phyloP scores from a whole-genome alignment of 2,329 filamentous ascomycete genomes.

The Diaporthe batatas region DNA sequence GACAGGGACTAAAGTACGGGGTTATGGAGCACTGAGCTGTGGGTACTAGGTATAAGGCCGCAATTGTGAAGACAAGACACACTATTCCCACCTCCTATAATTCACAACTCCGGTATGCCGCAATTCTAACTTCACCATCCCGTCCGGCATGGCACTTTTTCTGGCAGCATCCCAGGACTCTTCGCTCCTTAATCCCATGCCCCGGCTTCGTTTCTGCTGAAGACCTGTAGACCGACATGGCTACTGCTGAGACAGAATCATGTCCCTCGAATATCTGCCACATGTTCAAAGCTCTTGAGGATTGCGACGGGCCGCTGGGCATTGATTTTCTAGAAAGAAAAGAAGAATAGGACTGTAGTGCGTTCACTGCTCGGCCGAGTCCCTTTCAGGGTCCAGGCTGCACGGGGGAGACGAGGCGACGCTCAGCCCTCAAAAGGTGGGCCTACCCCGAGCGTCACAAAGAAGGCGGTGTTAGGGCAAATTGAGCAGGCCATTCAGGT shows the following conservation, averaged over 20 bases:
- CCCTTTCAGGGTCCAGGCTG: not conserved
- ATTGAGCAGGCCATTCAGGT: not conserved
- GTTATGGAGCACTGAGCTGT: not conserved
- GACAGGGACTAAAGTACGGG: not conserved
- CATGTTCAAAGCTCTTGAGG: not conserved
- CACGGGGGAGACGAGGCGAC: not conserved
- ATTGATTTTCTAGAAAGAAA: not conserved
- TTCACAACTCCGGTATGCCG: not conserved
- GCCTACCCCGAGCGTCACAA: not conserved
- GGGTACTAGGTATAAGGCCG: too few species aligned
- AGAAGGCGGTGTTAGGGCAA: slow-evolving; percentile 4
- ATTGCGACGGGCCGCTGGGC: too few species aligned
- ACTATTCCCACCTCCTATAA: not conserved
- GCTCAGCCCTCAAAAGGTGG: slow-evolving; percentile 2
- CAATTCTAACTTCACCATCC: not conserved
- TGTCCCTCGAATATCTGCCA: not conserved
- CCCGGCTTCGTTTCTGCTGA: not conserved
- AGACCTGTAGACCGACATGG: not conserved
- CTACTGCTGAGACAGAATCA: not conserved
- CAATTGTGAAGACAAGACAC: not conserved
- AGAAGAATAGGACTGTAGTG: not conserved
- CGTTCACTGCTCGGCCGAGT: not conserved
- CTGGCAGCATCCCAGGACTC: not conserved
- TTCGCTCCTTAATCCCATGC: not conserved
- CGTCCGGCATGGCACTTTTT: not conserved